Percentiles rank a stretch among this genome's conserved stretches.
phyloP scores from a whole-genome alignment of 1,139 yeast genomes.

The Kodamaea fungicola region DNA sequence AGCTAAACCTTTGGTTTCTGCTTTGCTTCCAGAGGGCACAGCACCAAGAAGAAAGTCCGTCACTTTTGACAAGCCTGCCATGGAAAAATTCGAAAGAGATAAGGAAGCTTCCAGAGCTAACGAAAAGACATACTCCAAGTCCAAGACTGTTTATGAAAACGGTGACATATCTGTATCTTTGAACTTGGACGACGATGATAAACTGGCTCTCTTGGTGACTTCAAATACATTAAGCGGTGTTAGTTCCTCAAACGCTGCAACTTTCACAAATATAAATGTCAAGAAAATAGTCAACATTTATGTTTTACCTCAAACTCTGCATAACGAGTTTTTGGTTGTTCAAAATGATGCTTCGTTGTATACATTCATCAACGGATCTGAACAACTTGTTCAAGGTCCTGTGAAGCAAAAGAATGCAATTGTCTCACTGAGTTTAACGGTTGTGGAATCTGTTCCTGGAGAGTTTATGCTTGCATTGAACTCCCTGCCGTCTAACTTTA shows the following conservation, averaged over 20 bases:
- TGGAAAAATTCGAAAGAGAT: conserved; percentile 5
- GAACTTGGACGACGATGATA: conserved; percentile 3
- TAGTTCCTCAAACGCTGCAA: conserved; percentile 5
- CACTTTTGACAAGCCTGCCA: conserved; percentile 4
- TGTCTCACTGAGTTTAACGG: conserved; percentile 3
- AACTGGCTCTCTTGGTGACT: conserved; percentile 5
- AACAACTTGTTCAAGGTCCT: conserved; percentile 7
- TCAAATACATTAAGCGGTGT: conserved; percentile 1
- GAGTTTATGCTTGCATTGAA: conserved; percentile 10
- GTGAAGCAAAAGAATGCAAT: conserved; percentile 3
- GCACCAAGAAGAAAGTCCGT: conserved; percentile 4
- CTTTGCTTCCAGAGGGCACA: conserved; percentile 1
- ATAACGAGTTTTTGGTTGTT: conserved; percentile 9
- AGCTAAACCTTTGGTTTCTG: conserved; percentile 1
- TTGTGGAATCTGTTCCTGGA: background rate
- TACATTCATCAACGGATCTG: conserved; percentile 6
- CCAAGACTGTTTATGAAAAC: background rate
- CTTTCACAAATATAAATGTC: conserved; percentile 6
- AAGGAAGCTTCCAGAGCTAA: conserved; percentile 1
- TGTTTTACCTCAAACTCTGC: conserved; percentile 7
- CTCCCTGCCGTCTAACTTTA: conserved; percentile 7
- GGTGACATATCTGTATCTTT: conserved; percentile 1
- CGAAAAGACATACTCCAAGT: background rate
- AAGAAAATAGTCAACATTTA: conserved; percentile 6
- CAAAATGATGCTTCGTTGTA: conserved; percentile 10